A percentile compares a stretch with the other conserved stretches of the same genome.
Conservation (phyloP, 805 yeast genomes). For the Naumovozyma castellii region DNA sequence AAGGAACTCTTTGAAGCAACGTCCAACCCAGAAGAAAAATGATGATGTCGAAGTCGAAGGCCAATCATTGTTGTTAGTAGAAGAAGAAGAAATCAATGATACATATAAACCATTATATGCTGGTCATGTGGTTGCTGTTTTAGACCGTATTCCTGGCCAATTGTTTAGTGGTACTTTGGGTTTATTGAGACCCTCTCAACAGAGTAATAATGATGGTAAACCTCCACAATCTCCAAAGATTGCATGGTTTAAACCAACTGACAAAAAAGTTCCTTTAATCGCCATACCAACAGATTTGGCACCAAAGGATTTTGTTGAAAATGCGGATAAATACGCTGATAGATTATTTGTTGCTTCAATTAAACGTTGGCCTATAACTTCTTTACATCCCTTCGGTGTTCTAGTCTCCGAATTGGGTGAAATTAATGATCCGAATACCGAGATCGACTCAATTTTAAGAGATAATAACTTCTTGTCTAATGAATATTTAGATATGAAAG, state of each 20-base stretch:
- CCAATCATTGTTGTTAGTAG: conserved; percentile 80
- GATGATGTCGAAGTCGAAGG: conserved; percentile 99
- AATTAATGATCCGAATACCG: conserved; percentile 66
- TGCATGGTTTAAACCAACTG: conserved; percentile 98
- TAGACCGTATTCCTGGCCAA: conserved; percentile 96
- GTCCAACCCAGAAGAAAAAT: conserved; percentile 94
- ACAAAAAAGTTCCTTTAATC: conserved; percentile 92
- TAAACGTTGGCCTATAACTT: conserved; percentile 98
- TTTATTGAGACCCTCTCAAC: conserved; percentile 88
- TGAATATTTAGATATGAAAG: conserved; percentile 51
- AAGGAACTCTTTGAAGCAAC: conserved; percentile 83
- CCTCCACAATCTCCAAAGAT: conserved; percentile 68
- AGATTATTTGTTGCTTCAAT: conserved; percentile 88
- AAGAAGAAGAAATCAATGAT: conserved; percentile 92
- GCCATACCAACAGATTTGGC: conserved; percentile 99
- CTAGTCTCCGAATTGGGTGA: conserved; percentile 78
- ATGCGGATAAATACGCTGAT: conserved; percentile 72
- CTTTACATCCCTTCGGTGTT: conserved; percentile 96
- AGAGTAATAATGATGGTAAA: conserved; percentile 43
- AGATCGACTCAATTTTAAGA: conserved; percentile 79
- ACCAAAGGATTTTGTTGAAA: conserved; percentile 88
- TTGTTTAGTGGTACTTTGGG: conserved; percentile 92
- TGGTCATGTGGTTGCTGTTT: conserved; percentile 96
- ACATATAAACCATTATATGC: conserved; percentile 90
- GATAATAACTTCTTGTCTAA: conserved; percentile 78